A percentile compares a stretch with the other conserved stretches of the same genome.
phyloP scores from a whole-genome alignment of 345 rosid species.

The Luvunga scandens region DNA sequence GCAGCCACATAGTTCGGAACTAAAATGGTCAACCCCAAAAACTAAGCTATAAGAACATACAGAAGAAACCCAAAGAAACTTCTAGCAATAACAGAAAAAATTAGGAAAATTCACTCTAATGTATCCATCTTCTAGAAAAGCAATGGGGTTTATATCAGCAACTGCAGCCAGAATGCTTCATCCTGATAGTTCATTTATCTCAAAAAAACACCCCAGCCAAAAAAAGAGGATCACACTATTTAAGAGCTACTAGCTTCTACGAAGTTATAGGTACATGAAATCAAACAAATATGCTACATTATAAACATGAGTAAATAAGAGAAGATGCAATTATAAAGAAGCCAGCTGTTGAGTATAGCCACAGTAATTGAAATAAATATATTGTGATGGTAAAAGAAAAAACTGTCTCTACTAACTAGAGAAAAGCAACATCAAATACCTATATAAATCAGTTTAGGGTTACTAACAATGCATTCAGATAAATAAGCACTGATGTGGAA shows the following conservation, averaged over 20 bases:
- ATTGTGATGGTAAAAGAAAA: slow-evolving; percentile 1
- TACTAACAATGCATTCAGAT: slow-evolving; percentile 37
- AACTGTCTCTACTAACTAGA: slow-evolving; percentile 18
- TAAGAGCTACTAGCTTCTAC: slow-evolving; percentile 5
- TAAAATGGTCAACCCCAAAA: background rate
- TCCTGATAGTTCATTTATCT: background rate
- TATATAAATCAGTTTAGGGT: slow-evolving; percentile 28
- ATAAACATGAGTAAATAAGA: background rate
- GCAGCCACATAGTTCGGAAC: background rate
- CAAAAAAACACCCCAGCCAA: background rate
- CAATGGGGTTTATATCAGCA: background rate
- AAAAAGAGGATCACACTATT: background rate
- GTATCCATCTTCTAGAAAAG: background rate
- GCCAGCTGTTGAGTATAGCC: background rate
- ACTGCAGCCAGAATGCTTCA: slow-evolving; percentile 3
- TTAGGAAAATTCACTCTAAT: too few species aligned
- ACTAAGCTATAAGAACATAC: background rate
- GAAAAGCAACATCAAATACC: slow-evolving; percentile 25
- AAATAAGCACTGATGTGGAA: slow-evolving; percentile 34
- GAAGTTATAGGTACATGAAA: background rate
- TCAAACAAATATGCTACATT: background rate
- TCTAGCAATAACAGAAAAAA: slow-evolving; percentile 1
- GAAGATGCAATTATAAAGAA: background rate
- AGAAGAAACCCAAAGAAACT: background rate
- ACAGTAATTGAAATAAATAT: slow-evolving; percentile 11